Conservation (phyloP, 345 rosid genomes). For the Sonneratia alba region DNA sequence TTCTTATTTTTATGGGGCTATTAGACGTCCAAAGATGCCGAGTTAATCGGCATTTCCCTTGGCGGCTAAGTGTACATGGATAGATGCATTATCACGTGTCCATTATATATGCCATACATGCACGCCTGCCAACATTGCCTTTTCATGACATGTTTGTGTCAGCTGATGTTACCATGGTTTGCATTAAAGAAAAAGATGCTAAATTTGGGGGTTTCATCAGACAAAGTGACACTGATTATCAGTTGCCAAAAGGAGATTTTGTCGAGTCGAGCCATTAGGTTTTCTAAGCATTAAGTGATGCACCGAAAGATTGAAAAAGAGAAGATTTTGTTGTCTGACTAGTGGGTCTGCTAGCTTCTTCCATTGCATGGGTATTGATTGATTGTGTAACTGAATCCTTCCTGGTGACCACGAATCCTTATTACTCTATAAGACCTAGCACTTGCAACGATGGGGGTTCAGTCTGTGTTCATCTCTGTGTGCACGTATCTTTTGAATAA, state of each 20-base stretch:
- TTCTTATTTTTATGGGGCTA: too few species aligned
- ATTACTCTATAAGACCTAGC: too few species aligned
- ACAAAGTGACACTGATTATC: not conserved
- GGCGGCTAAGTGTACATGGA: not conserved
- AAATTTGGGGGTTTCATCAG: too few species aligned
- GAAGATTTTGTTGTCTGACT: slow-evolving; percentile 8
- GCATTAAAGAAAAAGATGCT: not conserved
- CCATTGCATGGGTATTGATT: not conserved
- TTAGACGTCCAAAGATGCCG: too few species aligned
- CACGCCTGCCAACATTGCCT: not conserved
- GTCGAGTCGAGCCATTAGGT: too few species aligned
- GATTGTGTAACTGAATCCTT: not conserved
- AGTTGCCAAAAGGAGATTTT: slow-evolving; percentile 1
- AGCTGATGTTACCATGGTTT: not conserved
- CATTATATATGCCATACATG: not conserved
- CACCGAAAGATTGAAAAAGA: not conserved
- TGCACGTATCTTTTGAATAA: not conserved
- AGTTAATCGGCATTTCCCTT: not conserved
- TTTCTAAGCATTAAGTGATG: not conserved
- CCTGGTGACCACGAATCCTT: too few species aligned
- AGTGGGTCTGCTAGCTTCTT: slow-evolving; percentile 3
- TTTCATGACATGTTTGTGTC: not conserved
- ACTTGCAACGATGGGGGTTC: too few species aligned
- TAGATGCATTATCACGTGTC: not conserved
- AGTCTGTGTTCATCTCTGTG: not conserved